Percentiles rank a stretch among this genome's conserved stretches.
phyloP scores from a whole-genome alignment of 768 basidiomycete genomes.

The Gloeophyllum trabeum region DNA sequence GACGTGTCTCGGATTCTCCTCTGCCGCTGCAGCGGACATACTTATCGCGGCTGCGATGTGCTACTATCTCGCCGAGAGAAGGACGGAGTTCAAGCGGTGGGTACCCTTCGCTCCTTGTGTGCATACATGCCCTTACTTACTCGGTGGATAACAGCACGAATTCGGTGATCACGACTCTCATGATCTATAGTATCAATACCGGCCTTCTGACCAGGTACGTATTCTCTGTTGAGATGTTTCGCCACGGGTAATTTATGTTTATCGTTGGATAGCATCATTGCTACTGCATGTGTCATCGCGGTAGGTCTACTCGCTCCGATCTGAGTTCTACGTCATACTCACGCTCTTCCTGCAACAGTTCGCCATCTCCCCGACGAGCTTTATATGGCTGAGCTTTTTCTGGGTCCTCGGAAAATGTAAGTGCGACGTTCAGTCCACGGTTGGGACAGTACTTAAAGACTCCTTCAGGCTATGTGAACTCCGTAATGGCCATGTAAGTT shows the following conservation, averaged over 20 bases:
- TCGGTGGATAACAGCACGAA: slow-evolving; percentile 22
- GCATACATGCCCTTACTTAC: not conserved
- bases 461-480: slow-evolving; percentile 36
- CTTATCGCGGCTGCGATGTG: slow-evolving; percentile 25
- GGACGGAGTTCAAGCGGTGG: not conserved
- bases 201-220: slow-evolving; percentile 31
- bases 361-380: slow-evolving; percentile 28
- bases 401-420: slow-evolving; percentile 40
- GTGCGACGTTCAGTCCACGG: slow-evolving; percentile 6
- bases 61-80: not conserved
- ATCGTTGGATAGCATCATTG: slow-evolving; percentile 22
- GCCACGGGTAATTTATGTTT: slow-evolving; percentile 1
- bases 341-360: not conserved
- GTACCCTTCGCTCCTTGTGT: not conserved
- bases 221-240: not conserved
- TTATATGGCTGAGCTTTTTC: slow-evolving; percentile 37
- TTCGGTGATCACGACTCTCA: slow-evolving; percentile 30
- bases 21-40: slow-evolving; percentile 37
- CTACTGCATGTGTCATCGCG: slow-evolving; percentile 28
- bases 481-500: slow-evolving; percentile 37
- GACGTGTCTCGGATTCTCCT: slow-evolving; percentile 30
- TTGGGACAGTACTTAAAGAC: not conserved
- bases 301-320: slow-evolving; percentile 21
- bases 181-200: slow-evolving; percentile 32
- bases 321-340: slow-evolving; percentile 22